Base-by-base conservation (phyloP, 73 alveolate genomes). In the Paramecium sexaurelia region DNA sequence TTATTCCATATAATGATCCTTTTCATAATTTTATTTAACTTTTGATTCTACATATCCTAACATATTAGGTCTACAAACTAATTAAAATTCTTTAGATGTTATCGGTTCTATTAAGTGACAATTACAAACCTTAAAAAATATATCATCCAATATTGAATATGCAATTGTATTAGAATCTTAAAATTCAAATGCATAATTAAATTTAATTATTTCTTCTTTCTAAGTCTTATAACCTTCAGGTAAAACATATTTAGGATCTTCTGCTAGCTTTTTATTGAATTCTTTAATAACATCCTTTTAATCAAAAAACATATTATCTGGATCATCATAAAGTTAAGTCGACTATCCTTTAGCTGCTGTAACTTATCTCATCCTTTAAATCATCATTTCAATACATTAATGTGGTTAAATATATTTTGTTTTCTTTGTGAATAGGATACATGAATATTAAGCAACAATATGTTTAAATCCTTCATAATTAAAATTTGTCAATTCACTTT, bases 191-290 rank as follows among this genome's bases (percentile, higher is more conserved):
- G 40, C 68, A 71, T 86, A 95, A 10, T 37, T 68, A 56, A 87
- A 67, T 29, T 55, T 94, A 7, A 94, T 85, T 39, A 94, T 95
- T 43, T 91, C 93, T 26, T 92, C 97, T 7, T 47, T 69, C 7
- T 91, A 94, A 41, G 92, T 93, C 20, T 83, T 55, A 67, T 85
- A 96, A 15, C 98, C 99, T 67, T 95, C 96, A 19, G 99, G 99
- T n/a, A 96, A 61, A 4, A 88, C 94, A 37, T 93, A 84, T 15
- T 55, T 87, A 20, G 98, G 98, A 73, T 96, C 93, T 55, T 68
- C 56, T 29, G 75, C 84, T 33, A 96, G 67, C 22, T 92, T 55
- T 33, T 78, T 56, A 89, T 96, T 96, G 20, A 96, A 91, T 89
- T 96, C 92, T 55, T 61, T 92, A 6, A 96, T 36, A 11, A 96